Conservation (phyloP, 495 filamentous ascomycete genomes). For the Penicilliopsis zonata region DNA sequence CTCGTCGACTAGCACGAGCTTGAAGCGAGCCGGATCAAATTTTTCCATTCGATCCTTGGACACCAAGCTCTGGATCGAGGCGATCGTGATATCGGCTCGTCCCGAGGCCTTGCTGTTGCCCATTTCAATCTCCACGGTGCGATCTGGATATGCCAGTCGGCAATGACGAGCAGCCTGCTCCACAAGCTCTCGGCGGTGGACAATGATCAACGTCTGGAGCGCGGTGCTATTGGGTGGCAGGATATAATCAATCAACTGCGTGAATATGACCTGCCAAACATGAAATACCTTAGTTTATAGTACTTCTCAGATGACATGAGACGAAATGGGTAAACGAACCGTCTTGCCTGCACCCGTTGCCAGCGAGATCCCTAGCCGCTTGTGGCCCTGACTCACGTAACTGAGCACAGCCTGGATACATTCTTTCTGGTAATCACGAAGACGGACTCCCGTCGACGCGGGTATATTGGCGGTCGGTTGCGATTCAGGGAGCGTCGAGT, state of each 20-base stretch:
- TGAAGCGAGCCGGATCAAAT: constrained; percentile 70
- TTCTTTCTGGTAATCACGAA: constrained; percentile 76
- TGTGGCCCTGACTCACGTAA: constrained; percentile 60
- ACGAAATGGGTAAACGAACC: constrained; percentile 26
- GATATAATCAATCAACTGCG: constrained; percentile 78
- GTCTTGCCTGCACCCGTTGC: constrained; percentile 94
- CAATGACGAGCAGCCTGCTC: constrained; percentile 89
- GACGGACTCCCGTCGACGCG: constrained; percentile 27
- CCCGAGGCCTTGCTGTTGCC: constrained; percentile 61
- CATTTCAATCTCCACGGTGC: constrained; percentile 83
- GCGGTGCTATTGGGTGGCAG: constrained; percentile 41
- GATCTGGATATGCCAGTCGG: constrained; percentile 61
- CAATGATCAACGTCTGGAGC: constrained; percentile 79
- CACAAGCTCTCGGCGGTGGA: constrained; percentile 87
- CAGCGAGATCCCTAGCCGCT: constrained; percentile 75
- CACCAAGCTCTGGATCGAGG: constrained; percentile 72
- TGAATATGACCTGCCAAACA: constrained; percentile 71
- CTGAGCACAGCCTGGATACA: constrained; percentile 77
- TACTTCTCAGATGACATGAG: neutral
- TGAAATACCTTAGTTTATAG: constrained; percentile 1
- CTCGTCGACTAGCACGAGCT: constrained; percentile 90
- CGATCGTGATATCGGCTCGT: constrained; percentile 81
- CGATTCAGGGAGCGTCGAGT: constrained; percentile 10
- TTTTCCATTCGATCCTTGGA: constrained; percentile 65
- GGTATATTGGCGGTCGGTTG: constrained; percentile 9